These are phyloP conservation scores for Tothia fuscella DNA, from an alignment of 2,329 filamentous ascomycete species.

Conservation along the genomic window DNA sequence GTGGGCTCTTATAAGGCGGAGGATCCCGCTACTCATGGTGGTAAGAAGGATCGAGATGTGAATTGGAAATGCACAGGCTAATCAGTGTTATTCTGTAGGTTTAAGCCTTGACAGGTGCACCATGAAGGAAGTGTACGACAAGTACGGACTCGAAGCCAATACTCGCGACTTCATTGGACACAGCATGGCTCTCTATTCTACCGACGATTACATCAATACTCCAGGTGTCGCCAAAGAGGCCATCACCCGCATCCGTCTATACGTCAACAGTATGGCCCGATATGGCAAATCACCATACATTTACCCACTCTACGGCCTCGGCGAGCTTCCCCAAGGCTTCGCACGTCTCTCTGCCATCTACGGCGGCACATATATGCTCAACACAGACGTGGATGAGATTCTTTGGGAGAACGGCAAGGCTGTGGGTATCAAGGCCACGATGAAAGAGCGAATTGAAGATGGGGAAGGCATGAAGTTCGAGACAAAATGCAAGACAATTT, in stretches of 20 bases:
- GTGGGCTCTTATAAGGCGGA: constrained; percentile 74
- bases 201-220: constrained; percentile 71
- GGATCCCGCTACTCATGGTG: constrained; percentile 79
- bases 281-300: constrained; percentile 99
- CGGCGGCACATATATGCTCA: constrained; percentile 98
- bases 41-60: constrained; percentile 39
- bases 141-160: constrained; percentile 79
- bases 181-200: constrained; percentile 92
- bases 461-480: constrained; percentile 75
- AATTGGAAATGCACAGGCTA: not conserved
- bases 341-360: constrained; percentile 96
- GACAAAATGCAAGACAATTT: constrained; percentile 91
- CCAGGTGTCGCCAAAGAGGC: constrained; percentile 68
- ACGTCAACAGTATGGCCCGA: constrained; percentile 93
- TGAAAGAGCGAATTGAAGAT: constrained; percentile 71
- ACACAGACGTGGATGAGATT: constrained; percentile 86
- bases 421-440: constrained; percentile 93
- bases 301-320: constrained; percentile 95
- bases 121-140: constrained; percentile 99
- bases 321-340: constrained; percentile 94
- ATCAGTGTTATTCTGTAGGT: constrained; percentile 35
- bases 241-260: constrained; percentile 84
- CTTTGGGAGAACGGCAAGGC: constrained; percentile 75
- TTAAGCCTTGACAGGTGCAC: constrained; percentile 67
- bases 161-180: constrained; percentile 96